Conservation (phyloP, 176 grass and related monocot species). For the Ensete ventricosum region DNA sequence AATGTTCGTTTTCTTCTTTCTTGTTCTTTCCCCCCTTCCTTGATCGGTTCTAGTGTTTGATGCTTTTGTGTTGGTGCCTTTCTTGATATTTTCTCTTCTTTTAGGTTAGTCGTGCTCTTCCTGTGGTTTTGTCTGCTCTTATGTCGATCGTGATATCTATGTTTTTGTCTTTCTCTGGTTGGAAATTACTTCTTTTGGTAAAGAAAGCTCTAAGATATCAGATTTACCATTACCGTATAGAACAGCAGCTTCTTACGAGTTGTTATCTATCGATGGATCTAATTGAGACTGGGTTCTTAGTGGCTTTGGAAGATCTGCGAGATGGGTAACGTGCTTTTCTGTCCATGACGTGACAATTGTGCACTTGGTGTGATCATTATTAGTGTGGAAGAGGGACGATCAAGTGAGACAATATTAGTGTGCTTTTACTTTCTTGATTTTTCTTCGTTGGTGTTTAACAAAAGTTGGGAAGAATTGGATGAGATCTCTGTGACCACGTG, state of each 20-base stretch:
- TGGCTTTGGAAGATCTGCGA: background rate
- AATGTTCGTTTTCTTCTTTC: background rate
- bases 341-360: background rate
- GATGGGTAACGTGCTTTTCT: slow-evolving; percentile 1
- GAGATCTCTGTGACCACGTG: background rate
- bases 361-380: background rate
- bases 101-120: background rate
- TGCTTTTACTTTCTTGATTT: background rate
- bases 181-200: background rate
- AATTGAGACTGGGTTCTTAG: background rate
- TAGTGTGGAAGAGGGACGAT: background rate
- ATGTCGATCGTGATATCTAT: background rate
- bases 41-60: background rate
- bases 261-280: background rate
- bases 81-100: background rate
- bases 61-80: background rate
- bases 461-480: background rate
- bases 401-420: background rate
- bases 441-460: background rate
- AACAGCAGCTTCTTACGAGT: background rate
- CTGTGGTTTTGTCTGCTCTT: background rate
- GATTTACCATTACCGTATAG: background rate
- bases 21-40: background rate
- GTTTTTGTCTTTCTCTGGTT: background rate
- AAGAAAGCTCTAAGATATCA: too few species aligned